Base-by-base conservation (phyloP, 164 flowering plant species). In the Vitis labrusca region DNA sequence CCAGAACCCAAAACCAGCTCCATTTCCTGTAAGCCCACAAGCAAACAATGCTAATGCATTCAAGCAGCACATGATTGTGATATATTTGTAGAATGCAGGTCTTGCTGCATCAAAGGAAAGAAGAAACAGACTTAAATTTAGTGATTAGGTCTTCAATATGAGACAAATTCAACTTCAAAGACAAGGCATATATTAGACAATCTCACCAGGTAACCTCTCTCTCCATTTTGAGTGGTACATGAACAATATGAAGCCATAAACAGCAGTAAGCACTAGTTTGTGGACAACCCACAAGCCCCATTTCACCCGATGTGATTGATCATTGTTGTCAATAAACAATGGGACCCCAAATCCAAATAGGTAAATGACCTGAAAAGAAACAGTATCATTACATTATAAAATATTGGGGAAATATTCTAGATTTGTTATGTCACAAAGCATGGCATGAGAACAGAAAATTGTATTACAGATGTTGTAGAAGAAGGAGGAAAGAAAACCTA, bases 51-150 rank as follows among this genome's bases (percentile, higher is more conserved):
- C 85, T 2, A 82, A 19, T 11, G 83, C 86, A 76, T 88, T 89
- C 71, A 86, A 64, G 54, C 70, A 16, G 64, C 86, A 85, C 98
- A 93, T 93, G 77, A 84, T 59, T 17, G 50, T 71, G 47, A 86
- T 79, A 66, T 93, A 91, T 71, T 86, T 85, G 84, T 91, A 88
- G 81, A 91, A 93, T 67, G 98, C 91, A 55, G 98, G 96, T 75
- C 93, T 83, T 66, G 96, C 98, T 93, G 90, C 74, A 82, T 37
- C 5, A 19, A 76, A 69, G 17, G 29, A 23, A 54, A 64, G n/a
- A 53, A 50, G 37, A 51, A 23, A 67, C n/a, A 17, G 1, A 27
- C 1, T 0, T 37, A 37, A 37, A 6, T 37, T 37, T 37, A 37
- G 44, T 37, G 44, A 37, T 3, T 37, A 6, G 27, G 27, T 23